Percentiles rank a stretch among this genome's conserved stretches.
Conservation (phyloP, 805 yeast species). For the Tetrapisispora arboricola region DNA sequence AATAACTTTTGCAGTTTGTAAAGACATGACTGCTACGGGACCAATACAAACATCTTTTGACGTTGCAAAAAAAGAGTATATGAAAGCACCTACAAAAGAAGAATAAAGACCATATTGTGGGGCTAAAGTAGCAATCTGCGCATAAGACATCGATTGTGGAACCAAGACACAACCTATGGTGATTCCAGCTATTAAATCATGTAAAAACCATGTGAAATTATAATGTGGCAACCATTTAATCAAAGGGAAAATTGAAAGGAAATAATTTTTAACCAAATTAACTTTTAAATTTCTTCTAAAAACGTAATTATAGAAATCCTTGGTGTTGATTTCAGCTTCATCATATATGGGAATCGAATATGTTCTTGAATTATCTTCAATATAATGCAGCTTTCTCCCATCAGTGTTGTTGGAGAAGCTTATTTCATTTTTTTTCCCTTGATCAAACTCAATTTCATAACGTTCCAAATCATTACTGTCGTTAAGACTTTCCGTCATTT, state of each 20-base stretch:
- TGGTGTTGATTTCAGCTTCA: constrained; percentile 14
- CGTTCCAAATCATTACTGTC: not conserved
- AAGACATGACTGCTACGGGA: constrained; percentile 93
- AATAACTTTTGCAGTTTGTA: constrained; percentile 72
- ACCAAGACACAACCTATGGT: constrained; percentile 90
- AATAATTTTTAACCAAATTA: constrained; percentile 35
- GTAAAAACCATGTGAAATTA: constrained; percentile 65
- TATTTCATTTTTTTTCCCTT: not conserved
- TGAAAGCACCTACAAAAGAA: constrained; percentile 81
- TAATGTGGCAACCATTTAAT: constrained; percentile 78
- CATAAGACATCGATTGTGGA: constrained; percentile 95
- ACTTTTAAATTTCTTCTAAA: constrained; percentile 24
- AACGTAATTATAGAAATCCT: constrained; percentile 17
- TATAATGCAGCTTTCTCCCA: not conserved
- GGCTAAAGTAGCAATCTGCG: constrained; percentile 68
- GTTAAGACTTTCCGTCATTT: not conserved
- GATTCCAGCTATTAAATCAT: constrained; percentile 84
- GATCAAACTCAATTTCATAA: constrained; percentile 2
- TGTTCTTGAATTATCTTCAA: not conserved
- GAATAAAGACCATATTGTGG: constrained; percentile 87
- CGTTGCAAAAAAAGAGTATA: constrained; percentile 86
- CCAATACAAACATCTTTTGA: constrained; percentile 94
- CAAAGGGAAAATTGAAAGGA: constrained; percentile 66
- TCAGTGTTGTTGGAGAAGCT: not conserved
- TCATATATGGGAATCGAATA: constrained; percentile 10